phyloP scores from a whole-genome alignment of 2,329 filamentous ascomycete genomes.

The Iodosphaeria phyllophila region DNA sequence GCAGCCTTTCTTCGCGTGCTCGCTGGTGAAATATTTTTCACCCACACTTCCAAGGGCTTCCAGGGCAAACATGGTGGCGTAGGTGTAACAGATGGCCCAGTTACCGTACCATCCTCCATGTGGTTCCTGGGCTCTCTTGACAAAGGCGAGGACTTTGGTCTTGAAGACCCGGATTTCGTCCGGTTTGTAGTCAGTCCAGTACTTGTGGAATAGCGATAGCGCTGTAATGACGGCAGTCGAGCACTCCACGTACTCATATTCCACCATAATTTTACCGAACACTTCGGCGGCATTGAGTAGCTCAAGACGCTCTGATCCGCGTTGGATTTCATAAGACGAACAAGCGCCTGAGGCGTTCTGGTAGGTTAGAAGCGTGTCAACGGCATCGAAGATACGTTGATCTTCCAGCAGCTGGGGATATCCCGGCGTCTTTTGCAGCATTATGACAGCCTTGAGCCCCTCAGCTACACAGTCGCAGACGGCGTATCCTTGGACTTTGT shows the following conservation, averaged over 20 bases:
- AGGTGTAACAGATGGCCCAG: constrained; percentile 97
- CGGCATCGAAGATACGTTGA: constrained; percentile 64
- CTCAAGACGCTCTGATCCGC: constrained; percentile 64
- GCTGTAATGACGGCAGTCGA: constrained; percentile 89
- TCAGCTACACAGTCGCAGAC: constrained; percentile 93
- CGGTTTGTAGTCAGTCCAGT: constrained; percentile 65
- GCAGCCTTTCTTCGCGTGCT: constrained; percentile 54
- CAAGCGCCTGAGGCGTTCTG: constrained; percentile 77
- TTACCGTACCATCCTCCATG: constrained; percentile 97
- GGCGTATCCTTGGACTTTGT: constrained; percentile 77
- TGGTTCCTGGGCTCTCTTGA: constrained; percentile 55
- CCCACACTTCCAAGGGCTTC: constrained; percentile 70
- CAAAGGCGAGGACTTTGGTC: constrained; percentile 57
- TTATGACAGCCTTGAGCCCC: constrained; percentile 68
- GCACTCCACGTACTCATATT: constrained; percentile 96
- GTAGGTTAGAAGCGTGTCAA: constrained; percentile 81
- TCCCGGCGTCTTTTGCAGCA: constrained; percentile 60
- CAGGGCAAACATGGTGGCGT: constrained; percentile 89
- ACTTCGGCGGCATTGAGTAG: constrained; percentile 89
- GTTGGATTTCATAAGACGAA: constrained; percentile 72
- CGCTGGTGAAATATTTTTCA: constrained; percentile 61
- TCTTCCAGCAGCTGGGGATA: constrained; percentile 62
- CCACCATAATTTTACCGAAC: constrained; percentile 94
- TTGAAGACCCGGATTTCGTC: constrained; percentile 61
- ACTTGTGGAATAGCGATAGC: constrained; percentile 60